Evolutionary conservation across 2,329 filamentous ascomycete genomes (phyloP), one percentile per base, ranked within the genome.

Genomic region (Botrytis paeoniae): DNA sequence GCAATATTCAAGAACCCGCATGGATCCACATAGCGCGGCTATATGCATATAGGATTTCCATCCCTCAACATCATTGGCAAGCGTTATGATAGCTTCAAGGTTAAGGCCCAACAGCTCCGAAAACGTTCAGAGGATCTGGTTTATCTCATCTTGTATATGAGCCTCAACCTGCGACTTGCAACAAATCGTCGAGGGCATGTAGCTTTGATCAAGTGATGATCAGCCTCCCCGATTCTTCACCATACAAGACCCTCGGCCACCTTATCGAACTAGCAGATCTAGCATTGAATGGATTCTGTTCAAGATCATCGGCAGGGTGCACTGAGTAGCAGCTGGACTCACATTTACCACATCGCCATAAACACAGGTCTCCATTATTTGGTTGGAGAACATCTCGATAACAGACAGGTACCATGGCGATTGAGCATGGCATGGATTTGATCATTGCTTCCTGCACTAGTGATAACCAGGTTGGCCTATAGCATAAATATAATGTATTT

Each of bases 1-100:
- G 16, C 63, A 48, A 65, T 37, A 48, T 66, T 35, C 45, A 66
- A 43, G 45, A 66, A 32, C 65, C 48, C 48, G 48, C 65, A 57
- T 57, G 65, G 65, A 57, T 69, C 65, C 65, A 59, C 65, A 57
- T 66, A 8, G 64, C 35, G 64, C 64, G 61, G 18, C 39, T 64
- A 66, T 8, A 22, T 54, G 65, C 48, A 57, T 29, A 57, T 41
- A 51, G n/a, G 37, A 57, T 68, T 68, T 57, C 48, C 16, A 32
- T 41, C 22, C 20, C 48, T 41, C 10, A 14, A 57, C 22, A 32
- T 41, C 65, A 57, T 41, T 57, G n/a, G 48, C 48, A 57, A 68
- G 35, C 14, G 5, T 22, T 41, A 57, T 41, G 35, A 22, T 16
- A 32, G 48, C 48, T 68, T 68, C 25, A 68, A 68, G 6, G 35